phyloP scores from a whole-genome alignment of 306 rosid species.

The Fagus sylvatica region DNA sequence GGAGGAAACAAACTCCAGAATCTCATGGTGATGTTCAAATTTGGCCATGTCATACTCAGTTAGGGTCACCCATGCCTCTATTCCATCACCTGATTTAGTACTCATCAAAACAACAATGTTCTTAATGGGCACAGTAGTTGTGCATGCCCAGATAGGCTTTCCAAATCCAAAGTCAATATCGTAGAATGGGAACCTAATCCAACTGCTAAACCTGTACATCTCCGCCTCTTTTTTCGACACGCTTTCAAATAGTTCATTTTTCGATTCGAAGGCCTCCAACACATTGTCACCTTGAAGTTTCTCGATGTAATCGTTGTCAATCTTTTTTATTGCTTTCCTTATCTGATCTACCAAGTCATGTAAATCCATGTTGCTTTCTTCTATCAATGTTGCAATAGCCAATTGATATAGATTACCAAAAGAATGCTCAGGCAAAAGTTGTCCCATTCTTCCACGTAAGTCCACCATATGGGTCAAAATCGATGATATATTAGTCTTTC shows the following conservation, averaged over 20 bases:
- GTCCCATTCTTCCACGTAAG: slow-evolving; percentile 12
- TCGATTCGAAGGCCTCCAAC: not conserved
- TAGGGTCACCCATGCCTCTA: not conserved
- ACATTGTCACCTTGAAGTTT: slow-evolving; percentile 13
- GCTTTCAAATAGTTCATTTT: not conserved
- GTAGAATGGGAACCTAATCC: slow-evolving; percentile 16
- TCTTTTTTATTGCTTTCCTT: slow-evolving; percentile 6
- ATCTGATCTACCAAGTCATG: not conserved
- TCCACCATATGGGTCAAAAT: slow-evolving; percentile 17
- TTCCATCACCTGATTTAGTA: slow-evolving; percentile 7
- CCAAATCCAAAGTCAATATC: slow-evolving; percentile 27
- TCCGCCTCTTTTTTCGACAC: slow-evolving; percentile 3
- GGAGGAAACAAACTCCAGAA: no score
- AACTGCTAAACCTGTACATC: slow-evolving; percentile 22
- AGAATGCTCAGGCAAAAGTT: slow-evolving; percentile 15
- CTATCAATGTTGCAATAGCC: slow-evolving; percentile 3
- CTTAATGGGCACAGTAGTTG: slow-evolving; percentile 13
- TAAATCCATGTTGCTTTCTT: slow-evolving; percentile 3
- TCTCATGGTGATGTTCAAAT: no score
- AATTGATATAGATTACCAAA: slow-evolving; percentile 16
- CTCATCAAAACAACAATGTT: slow-evolving; percentile 9
- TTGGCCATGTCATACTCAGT: no score
- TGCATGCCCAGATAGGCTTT: slow-evolving; percentile 23
- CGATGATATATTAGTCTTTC: not conserved
- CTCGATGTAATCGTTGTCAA: not conserved